Evolutionary conservation across 2,329 filamentous ascomycete species (phyloP).

Genomic region (Leptographium procerum): DNA sequence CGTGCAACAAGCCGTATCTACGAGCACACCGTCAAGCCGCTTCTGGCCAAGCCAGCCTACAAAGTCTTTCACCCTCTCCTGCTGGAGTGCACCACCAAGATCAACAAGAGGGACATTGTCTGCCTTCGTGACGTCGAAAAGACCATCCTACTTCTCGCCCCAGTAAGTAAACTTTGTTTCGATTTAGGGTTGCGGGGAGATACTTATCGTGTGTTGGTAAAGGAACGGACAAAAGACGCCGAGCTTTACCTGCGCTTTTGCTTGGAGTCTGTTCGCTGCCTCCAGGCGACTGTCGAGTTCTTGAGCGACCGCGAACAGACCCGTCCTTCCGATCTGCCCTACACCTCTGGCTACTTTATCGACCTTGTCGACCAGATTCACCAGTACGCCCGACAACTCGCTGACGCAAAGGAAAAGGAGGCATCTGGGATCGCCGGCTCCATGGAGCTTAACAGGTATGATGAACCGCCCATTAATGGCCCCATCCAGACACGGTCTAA

Average conservation of each 20-base stretch:
- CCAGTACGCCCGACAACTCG: constrained; percentile 77
- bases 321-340: constrained; percentile 74
- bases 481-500: background rate
- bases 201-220: constrained; percentile 59
- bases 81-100: constrained; percentile 65
- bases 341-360: constrained; percentile 93
- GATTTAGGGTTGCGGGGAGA: constrained; percentile 46
- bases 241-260: constrained; percentile 74
- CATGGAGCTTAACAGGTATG: constrained; percentile 49
- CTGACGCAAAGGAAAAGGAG: constrained; percentile 58
- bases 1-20: constrained; percentile 68
- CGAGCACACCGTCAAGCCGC: constrained; percentile 66
- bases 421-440: constrained; percentile 36
- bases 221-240: constrained; percentile 68
- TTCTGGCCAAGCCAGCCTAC: constrained; percentile 60
- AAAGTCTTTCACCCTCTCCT: constrained; percentile 75
- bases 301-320: constrained; percentile 79
- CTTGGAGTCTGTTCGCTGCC: constrained; percentile 78
- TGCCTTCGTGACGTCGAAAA: constrained; percentile 92
- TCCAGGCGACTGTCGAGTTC: constrained; percentile 79
- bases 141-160: constrained; percentile 79
- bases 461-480: background rate
- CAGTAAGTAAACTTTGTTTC: constrained; percentile 61
- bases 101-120: constrained; percentile 74
- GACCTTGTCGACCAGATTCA: constrained; percentile 90